Evolutionary conservation across 306 rosid species (phyloP), one percentile per base, ranked within the genome.

Genomic region (Ceratonia siliqua): DNA sequence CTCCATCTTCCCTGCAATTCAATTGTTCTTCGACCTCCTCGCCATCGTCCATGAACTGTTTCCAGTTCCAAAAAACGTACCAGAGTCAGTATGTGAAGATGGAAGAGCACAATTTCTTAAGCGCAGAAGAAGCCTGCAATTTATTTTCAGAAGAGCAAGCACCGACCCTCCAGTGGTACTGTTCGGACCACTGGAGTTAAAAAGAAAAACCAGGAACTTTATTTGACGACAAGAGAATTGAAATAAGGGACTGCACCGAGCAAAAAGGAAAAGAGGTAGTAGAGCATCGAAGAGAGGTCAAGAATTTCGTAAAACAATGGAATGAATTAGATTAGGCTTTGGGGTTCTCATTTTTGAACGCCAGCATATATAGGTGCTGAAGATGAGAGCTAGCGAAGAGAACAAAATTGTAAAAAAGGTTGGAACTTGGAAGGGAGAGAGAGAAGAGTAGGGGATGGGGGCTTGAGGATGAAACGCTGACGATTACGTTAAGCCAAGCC

Each of bases 71-170:
- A 77, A 93, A 85, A 78, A 41, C 76, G 35, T 85, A 64, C 70
- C 91, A 81, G 24, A 58, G 92, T 6, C 98, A 81, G 83, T 91
- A 70, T 17, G 95, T 89, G 82, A 94, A 89, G 82, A 82, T 87
- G 81, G 99, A 94, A 82, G 99, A 94, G 83, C 96, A 94, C 65
- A 89, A 94, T 68, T 92, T 94, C 87, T 88, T 92, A 13, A 81
- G 95, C 54, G 84, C 89, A 12, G 98, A 94, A 18, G 99, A 94
- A 68, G 65, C 91, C 6, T 90, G 96, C 66, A 75, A 87, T 79
- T 92, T 94, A 89, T 94, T 94, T 79, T 80, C 97, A 0, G 99
- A 92, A 24, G 99, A 92, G 39, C 99, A 90, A 82, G 72, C 99
- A 45, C 99, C 99, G 0, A 88, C 89, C 3, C 86, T 94, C 62